Conservation (phyloP, 2,329 filamentous ascomycete species). For the Fusarium buxicola region DNA sequence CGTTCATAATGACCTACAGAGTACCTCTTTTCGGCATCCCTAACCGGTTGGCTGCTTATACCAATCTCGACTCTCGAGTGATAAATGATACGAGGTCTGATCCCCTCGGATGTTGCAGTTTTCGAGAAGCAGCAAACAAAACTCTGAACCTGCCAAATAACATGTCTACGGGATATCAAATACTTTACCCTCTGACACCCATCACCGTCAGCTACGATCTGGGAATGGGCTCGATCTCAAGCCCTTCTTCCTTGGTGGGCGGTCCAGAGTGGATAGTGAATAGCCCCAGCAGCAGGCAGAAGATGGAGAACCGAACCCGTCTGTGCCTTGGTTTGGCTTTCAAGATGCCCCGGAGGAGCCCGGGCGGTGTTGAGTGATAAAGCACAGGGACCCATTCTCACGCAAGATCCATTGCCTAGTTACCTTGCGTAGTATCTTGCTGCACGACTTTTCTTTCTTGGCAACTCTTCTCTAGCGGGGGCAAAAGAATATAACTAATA, state of each 20-base stretch:
- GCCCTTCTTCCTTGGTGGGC: constrained; percentile 27
- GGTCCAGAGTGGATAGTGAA: constrained; percentile 22
- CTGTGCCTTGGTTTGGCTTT: constrained; percentile 13
- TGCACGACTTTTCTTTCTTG: constrained; percentile 15
- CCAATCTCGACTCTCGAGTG: no score
- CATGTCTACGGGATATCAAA: no score
- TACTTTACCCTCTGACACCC: neutral
- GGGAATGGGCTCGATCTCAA: constrained; percentile 29
- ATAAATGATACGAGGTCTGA: no score
- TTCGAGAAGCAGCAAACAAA: neutral
- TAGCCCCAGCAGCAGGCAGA: neutral
- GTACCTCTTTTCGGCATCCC: no score
- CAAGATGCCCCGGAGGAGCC: constrained; percentile 24
- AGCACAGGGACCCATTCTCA: constrained; percentile 19
- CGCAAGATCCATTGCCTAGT: constrained; percentile 18
- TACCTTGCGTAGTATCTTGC: no score
- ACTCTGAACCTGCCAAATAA: neutral
- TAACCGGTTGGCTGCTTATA: no score
- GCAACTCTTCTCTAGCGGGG: constrained; percentile 4
- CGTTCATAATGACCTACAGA: no score
- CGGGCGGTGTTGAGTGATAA: constrained; percentile 28
- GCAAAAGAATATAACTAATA: no score
- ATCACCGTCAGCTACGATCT: constrained; percentile 14
- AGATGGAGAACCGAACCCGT: constrained; percentile 24
- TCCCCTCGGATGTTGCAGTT: no score